Evolutionary conservation across 75 land plant genomes (phyloP).

Genomic region (Sequoiadendron giganteum): DNA sequence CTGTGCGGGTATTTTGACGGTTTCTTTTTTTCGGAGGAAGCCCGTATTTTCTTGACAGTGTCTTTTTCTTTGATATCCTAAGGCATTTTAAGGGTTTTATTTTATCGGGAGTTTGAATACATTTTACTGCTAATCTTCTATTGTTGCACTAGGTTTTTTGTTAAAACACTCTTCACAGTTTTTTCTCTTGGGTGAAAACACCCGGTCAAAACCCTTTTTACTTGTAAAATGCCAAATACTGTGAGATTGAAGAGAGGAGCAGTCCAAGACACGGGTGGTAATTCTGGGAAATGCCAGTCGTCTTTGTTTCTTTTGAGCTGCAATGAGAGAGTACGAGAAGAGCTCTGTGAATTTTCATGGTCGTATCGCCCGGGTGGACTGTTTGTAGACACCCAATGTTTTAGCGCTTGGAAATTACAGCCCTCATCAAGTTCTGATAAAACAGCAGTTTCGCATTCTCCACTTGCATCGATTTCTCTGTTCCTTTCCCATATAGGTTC

Average conservation of each 20-base stretch:
- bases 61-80: not conserved
- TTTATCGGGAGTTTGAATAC: not conserved
- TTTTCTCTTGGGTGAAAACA: not conserved
- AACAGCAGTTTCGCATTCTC: not conserved
- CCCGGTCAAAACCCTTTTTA: not conserved
- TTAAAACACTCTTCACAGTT: not conserved
- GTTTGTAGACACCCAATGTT: slow-evolving; percentile 1
- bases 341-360: not conserved
- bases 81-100: not conserved
- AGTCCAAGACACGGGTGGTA: too few species aligned
- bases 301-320: not conserved
- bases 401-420: not conserved
- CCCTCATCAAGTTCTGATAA: not conserved
- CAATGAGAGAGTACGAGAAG: not conserved
- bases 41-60: not conserved
- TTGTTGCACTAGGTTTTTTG: not conserved
- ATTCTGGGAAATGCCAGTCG: not conserved
- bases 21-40: not conserved
- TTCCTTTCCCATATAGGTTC: not conserved
- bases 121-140: not conserved
- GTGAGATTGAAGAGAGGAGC: not conserved
- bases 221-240: slow-evolving; percentile 8
- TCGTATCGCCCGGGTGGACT: slow-evolving; percentile 9
- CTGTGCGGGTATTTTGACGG: too few species aligned
- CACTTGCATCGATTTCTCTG: slow-evolving; percentile 1